These are phyloP conservation scores for Singerocomus rubriflavus DNA, from an alignment of 1,284 basidiomycete genomes.

Conservation along the genomic window DNA sequence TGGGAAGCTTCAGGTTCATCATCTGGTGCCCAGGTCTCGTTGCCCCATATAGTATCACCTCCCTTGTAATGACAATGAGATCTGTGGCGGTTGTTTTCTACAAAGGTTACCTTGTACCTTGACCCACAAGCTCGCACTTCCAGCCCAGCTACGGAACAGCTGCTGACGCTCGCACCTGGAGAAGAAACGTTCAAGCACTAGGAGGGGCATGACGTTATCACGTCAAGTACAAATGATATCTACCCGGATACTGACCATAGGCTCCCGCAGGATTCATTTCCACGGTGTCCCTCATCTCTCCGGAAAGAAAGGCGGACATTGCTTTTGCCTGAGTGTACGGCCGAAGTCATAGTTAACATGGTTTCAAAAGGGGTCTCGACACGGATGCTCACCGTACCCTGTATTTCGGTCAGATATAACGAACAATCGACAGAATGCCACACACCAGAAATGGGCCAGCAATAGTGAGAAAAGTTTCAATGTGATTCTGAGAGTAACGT, in stretches of 20 bases:
- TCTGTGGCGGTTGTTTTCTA: not conserved
- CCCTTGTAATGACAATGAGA: conserved; percentile 50
- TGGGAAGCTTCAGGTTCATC: conserved; percentile 62
- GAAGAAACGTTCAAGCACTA: conserved; percentile 85
- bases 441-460: conserved; percentile 85
- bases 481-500: conserved; percentile 48
- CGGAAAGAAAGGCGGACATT: conserved; percentile 92
- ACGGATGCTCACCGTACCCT: conserved; percentile 66
- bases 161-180: conserved; percentile 86
- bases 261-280: conserved; percentile 85
- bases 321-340: conserved; percentile 71
- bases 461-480: conserved; percentile 81
- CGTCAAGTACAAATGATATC: not conserved
- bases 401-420: conserved; percentile 4
- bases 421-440: not conserved
- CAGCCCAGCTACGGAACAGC: conserved; percentile 95
- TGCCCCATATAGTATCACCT: conserved; percentile 90
- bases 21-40: conserved; percentile 70
- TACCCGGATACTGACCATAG: conserved; percentile 52
- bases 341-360: not conserved
- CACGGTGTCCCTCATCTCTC: conserved; percentile 95
- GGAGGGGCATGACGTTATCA: not conserved
- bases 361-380: not conserved
- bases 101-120: conserved; percentile 48
- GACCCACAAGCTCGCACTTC: conserved; percentile 91